These are phyloP conservation scores for Sporothrix protearum DNA, from an alignment of 2,329 filamentous ascomycete species.

Conservation along the genomic window DNA sequence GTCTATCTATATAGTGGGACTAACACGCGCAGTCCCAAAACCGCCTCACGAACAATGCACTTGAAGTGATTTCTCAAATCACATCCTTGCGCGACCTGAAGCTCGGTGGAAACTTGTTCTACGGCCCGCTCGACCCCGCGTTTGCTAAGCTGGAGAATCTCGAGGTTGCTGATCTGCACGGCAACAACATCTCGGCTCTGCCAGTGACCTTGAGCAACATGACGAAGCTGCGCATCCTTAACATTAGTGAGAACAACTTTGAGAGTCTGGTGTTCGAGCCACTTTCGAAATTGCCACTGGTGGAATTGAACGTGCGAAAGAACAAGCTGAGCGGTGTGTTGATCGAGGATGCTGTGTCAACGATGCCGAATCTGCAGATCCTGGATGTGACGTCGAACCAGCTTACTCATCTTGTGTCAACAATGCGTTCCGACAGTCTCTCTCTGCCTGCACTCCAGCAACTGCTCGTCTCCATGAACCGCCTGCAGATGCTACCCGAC, in stretches of 20 bases:
- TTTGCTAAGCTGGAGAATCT: constrained; percentile 64
- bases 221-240: constrained; percentile 66
- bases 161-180: constrained; percentile 76
- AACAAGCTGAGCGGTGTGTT: constrained; percentile 74
- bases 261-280: constrained; percentile 66
- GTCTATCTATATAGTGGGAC: neutral
- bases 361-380: constrained; percentile 63
- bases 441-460: constrained; percentile 68
- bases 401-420: constrained; percentile 53
- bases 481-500: constrained; percentile 68
- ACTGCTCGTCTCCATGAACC: constrained; percentile 76
- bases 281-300: constrained; percentile 64
- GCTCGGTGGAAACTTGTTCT: constrained; percentile 71
- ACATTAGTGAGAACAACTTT: constrained; percentile 76
- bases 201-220: constrained; percentile 66
- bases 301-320: constrained; percentile 69
- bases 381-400: constrained; percentile 78
- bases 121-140: constrained; percentile 62
- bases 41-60: constrained; percentile 65
- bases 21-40: constrained; percentile 65
- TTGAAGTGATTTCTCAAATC: constrained; percentile 73
- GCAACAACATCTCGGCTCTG: constrained; percentile 71
- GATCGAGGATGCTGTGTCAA: constrained; percentile 58
- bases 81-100: constrained; percentile 71
- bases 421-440: constrained; percentile 43